Evolutionary conservation across 1,139 yeast genomes (phyloP), one percentile per base, ranked within the genome.

Genomic region (Magnusiomyces tetraspermus): DNA sequence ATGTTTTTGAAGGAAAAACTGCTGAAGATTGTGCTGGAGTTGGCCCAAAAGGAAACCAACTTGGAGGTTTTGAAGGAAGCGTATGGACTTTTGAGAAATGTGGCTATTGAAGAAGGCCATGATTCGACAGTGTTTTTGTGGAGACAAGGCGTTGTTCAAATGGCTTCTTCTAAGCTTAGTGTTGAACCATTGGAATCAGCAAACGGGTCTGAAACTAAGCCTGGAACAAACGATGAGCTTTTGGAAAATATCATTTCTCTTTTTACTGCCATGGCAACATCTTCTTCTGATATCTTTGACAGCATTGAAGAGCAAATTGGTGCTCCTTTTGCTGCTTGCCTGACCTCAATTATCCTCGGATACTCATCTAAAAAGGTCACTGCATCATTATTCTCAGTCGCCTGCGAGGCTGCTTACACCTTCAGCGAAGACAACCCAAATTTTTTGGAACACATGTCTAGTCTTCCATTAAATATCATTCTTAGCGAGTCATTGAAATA

Each of bases 101-200:
- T 90, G 52, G 83, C 84, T 2, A 74, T 87, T 50, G 95, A 88
- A 64, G 95, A 88, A 69, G 97, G 96, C n/a, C 82, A 87, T 61
- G 95, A 87, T 58, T 77, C 87, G 30, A 80, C 89, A 40, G 77
- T 79, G 31, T 80, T 78, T 65, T 67, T 85, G 53, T 85, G 95
- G 86, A 78, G 97, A 66, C 80, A 82, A 28, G 81, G 85, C 56
- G 79, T 92, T 49, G 82, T 95, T 83, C 72, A 77, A 0, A 69
- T 78, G 21, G 72, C 89, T 40, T 77, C 57, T 55, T 66, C 60
- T 54, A 49, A n/a, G 44, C 40, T 36, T n/a, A 36, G 6, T 36
- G 6, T 30, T 21, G 40, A 48, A 22, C 49, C 51, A 19, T 36
- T 5, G 23, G 46, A 43, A 41, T 3, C 41, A 64, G 13, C 33